Conservation (phyloP, 148 eudicot genomes). For the Chenopodium album region DNA sequence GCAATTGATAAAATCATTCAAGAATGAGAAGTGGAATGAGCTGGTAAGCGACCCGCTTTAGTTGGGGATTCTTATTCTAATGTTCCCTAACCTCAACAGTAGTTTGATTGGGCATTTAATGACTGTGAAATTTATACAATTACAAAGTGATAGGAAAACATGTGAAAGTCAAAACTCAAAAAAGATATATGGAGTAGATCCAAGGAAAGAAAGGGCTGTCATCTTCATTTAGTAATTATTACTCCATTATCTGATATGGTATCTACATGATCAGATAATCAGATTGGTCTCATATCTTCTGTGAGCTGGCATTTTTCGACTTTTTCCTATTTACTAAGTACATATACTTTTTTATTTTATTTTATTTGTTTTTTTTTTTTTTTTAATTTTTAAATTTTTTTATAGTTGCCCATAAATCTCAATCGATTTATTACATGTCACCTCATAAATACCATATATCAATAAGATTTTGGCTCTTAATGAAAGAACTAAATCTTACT, state of each 20-base stretch:
- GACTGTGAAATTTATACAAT: background rate
- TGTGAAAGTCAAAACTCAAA: constrained; percentile 8
- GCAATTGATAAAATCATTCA: background rate
- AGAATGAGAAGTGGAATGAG: constrained; percentile 13
- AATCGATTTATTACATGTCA: background rate
- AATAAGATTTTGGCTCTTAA: too few species aligned
- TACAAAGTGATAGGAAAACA: background rate
- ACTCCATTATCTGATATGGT: background rate
- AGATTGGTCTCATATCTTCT: constrained; percentile 13
- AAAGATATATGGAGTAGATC: background rate
- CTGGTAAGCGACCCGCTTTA: constrained; percentile 11
- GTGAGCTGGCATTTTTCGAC: constrained; percentile 22
- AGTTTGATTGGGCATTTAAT: constrained; percentile 19
- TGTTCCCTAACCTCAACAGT: background rate
- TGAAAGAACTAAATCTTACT: too few species aligned
- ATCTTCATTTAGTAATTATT: constrained; percentile 28
- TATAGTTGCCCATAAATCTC: background rate
- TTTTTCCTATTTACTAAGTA: background rate
- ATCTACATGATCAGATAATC: background rate
- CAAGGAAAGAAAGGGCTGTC: constrained; percentile 15
- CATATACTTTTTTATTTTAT: too few species aligned
- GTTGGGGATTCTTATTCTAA: constrained; percentile 17
- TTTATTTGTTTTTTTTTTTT: background rate
- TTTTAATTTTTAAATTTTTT: too few species aligned
- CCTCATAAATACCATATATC: background rate